A percentile compares a stretch with the other conserved stretches of the same genome.
These are phyloP conservation scores for Sicyos edulis DNA, from an alignment of 306 rosid species.

Conservation along the genomic window DNA sequence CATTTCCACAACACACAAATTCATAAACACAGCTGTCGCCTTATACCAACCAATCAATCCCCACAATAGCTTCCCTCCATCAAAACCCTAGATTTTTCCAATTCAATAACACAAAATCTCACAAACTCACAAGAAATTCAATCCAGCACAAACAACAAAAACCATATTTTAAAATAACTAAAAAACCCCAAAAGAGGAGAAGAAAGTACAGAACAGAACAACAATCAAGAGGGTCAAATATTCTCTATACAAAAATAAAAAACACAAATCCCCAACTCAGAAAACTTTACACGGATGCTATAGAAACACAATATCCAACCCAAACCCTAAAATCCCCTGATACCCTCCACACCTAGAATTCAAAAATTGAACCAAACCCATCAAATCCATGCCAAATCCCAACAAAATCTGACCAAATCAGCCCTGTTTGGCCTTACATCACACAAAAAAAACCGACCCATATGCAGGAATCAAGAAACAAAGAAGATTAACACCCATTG, in stretches of 20 bases:
- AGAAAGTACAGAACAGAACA: conserved; percentile 20
- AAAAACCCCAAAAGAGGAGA: not conserved
- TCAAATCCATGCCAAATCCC: conserved; percentile 39
- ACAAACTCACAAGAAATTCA: conserved; percentile 34
- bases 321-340: conserved; percentile 41
- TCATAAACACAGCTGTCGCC: conserved; percentile 51
- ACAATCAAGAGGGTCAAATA: conserved; percentile 19
- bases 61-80: conserved; percentile 98
- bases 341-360: conserved; percentile 55
- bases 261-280: conserved; percentile 14
- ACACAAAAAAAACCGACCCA: conserved; percentile 8
- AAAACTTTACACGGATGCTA: conserved; percentile 42
- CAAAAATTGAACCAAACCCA: conserved; percentile 49
- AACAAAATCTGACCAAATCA: conserved; percentile 15
- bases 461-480: not conserved
- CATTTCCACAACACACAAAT: conserved; percentile 52
- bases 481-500: conserved; percentile 18
- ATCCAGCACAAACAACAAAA: conserved; percentile 22
- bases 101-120: conserved; percentile 42
- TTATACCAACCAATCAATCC: conserved; percentile 46
- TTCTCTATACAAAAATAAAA: conserved; percentile 28
- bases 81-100: conserved; percentile 82
- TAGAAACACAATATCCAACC: conserved; percentile 37
- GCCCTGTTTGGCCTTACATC: not conserved
- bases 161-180: not conserved